Evolutionary conservation across 306 rosid genomes (phyloP).

Genomic region (Hippophae rhamnoides): DNA sequence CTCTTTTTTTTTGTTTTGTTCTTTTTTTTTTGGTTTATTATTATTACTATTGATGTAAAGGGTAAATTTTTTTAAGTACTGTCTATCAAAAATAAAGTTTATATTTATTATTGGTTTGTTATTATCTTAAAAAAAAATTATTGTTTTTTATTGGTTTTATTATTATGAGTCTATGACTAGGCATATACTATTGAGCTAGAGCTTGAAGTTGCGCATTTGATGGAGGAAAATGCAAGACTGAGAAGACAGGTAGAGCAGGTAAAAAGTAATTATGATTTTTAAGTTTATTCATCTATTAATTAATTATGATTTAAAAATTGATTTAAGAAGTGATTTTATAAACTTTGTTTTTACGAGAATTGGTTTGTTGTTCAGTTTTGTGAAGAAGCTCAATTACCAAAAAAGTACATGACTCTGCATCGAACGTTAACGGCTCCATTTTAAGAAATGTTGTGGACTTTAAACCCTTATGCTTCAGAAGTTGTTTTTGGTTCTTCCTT

Average conservation of each 20-base stretch:
- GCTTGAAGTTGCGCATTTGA: conserved; percentile 39
- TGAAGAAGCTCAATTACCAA: conserved; percentile 34
- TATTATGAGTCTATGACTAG: conserved; percentile 26
- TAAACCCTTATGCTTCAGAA: too few relatives aligned
- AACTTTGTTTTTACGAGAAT: neutral
- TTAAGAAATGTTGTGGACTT: conserved; percentile 20
- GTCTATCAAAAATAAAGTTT: too few relatives aligned
- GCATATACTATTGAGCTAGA: conserved; percentile 80
- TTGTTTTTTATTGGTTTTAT: neutral
- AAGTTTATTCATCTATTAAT: too few relatives aligned
- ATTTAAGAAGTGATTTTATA: neutral
- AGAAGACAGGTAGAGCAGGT: conserved; percentile 61
- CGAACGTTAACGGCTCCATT: conserved; percentile 81
- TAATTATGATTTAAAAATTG: neutral
- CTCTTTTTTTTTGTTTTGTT: too few relatives aligned
- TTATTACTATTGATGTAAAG: too few relatives aligned
- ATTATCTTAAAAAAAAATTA: too few relatives aligned
- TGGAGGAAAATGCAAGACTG: conserved; percentile 61
- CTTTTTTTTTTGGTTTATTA: too few relatives aligned
- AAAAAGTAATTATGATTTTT: too few relatives aligned
- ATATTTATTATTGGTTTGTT: too few relatives aligned
- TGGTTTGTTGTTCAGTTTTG: conserved; percentile 24
- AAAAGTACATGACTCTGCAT: conserved; percentile 31
- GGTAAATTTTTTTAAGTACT: too few relatives aligned
- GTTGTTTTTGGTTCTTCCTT: too few relatives aligned